Base-by-base conservation (phyloP, 2,329 filamentous ascomycete genomes). In the Hypomyces rosellus region DNA sequence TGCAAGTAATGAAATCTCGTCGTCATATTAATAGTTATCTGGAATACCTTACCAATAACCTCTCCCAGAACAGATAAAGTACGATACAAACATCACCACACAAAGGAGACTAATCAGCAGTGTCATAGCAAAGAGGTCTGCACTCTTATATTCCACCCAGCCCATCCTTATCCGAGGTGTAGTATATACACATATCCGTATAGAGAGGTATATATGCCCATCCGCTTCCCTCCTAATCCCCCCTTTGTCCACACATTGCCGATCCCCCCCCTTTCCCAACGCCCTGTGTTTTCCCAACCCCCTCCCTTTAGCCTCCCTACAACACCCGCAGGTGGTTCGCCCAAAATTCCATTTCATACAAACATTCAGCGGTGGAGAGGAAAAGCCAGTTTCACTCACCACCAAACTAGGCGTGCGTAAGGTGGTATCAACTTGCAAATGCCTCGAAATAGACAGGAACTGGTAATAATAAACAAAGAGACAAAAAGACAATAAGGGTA, bases 401-500 rank as follows among this genome's bases (percentile, higher is more conserved):
- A 18, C 20, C 11, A 18, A 14, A 14, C 8, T 13, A 42, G 3
- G 20, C 16, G 20, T 22, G 40, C 46, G 34, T 22, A 34, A 49
- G 37, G 43, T 43, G 46, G 50, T 25, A 46, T 49, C 38, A 25
- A 42, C 38, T 49, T 38, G 42, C 33, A 37, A 41, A 50, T 50
- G 44, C 48, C 47, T 37, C 38, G 15, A 34, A 41, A 25, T 46
- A 44, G 34, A 39, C 12, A 20, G 38, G 44, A 50, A 45, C 13
- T 43, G 38, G 30, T 34, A n/a, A 45, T 51, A 48, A 36, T 15
- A 34, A 38, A 38, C n/a, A 42, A 37, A 36, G 15, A n/a, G 36
- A 30, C 36, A 49, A 46, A 20, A 16, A 38, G 20, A 42, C 40
- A 15, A 42, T 20, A 18, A 16, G n/a, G n/a, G 37, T 15, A 39